Evolutionary conservation across 345 rosid species (phyloP).

Genomic region (Acer saccharum): DNA sequence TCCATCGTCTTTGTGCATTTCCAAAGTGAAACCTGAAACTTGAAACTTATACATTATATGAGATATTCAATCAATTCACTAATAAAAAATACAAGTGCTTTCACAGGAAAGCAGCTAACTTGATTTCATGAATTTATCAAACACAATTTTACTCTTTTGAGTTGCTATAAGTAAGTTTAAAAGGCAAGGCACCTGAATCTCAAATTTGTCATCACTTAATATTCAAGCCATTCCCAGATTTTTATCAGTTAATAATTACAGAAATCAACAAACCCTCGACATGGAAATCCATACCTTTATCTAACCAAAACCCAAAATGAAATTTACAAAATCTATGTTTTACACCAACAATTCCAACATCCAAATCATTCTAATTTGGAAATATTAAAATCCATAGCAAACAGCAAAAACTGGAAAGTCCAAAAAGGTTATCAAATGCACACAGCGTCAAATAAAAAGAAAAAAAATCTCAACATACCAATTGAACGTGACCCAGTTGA

Average conservation of each 20-base stretch:
- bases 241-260: not conserved
- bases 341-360: too few relatives aligned
- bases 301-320: not conserved
- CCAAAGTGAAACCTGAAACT: constrained; percentile 20
- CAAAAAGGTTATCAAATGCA: not conserved
- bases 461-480: not conserved
- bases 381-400: not conserved
- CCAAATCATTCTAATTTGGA: not conserved
- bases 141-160: not conserved
- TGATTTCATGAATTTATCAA: not conserved
- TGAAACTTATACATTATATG: not conserved
- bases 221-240: not conserved
- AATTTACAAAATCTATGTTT: not conserved
- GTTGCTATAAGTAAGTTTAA: not conserved
- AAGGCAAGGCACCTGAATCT: not conserved
- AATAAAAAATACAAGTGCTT: not conserved
- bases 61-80: constrained; percentile 1
- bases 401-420: not conserved
- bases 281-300: not conserved
- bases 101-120: not conserved
- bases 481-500: not conserved
- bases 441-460: not conserved
- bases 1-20: constrained; percentile 27
- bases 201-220: not conserved
- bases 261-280: not conserved